Evolutionary conservation across 2,329 filamentous ascomycete genomes (phyloP), one percentile per base, ranked within the genome.

Genomic region (Aureobasidium sp.): DNA sequence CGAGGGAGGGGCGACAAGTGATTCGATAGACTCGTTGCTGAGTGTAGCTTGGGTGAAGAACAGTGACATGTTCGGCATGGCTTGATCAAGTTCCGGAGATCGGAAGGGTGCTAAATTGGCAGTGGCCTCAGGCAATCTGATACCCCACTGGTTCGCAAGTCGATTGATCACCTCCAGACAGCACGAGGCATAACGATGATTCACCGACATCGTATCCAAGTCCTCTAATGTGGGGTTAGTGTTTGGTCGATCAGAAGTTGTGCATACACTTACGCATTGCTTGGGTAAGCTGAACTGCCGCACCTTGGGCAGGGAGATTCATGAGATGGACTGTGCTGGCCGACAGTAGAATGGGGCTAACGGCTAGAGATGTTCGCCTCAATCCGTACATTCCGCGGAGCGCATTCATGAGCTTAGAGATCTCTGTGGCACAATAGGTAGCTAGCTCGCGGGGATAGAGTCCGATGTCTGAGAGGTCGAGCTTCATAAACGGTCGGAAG

Each of bases 401-500:
- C 15, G 72, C 68, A 38, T 72, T 72, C 61, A 75, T 69, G 4
- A 79, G 67, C 5, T 67, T 68, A 1, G 76, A 75, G 1, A 78
- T 75, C 57, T 73, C 72, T 61, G 77, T 77, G 2, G 76, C 76
- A 45, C 72, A 74, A 43, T 73, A 70, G n/a, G 79, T 79, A 70
- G 86, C 89, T 17, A 88, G 82, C 63, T 88, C 84, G 40, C 81
- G 80, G 8, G 87, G 86, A 4, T 78, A 77, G 2, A 89, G 76
- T 55, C 81, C 80, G 8, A 84, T 87, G 9, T 83, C 81, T 50
- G 73, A 67, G 15, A 78, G 66, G 54, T 78, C 74, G 23, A 86
- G 79, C 66, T 88, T 88, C 67, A 89, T 85, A 38, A 90, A 78
- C 0, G 88, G 88, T 7, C 88, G 80, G 69, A 90, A 90, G 1